phyloP scores from a whole-genome alignment of 352 stramenopile species.

The Pythium apleroticum region DNA sequence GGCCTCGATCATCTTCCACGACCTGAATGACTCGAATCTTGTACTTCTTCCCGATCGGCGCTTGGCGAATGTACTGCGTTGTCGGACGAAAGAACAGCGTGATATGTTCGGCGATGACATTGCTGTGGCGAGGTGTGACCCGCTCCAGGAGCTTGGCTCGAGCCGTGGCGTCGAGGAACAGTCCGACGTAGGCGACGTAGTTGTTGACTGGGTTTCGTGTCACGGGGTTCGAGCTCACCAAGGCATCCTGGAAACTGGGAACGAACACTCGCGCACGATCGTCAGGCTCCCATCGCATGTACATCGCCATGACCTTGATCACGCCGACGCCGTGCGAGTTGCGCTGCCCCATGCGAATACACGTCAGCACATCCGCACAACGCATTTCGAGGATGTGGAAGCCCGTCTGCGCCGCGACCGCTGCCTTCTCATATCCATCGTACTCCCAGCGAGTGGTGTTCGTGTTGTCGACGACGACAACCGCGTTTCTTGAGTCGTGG shows the following conservation, averaged over 20 bases:
- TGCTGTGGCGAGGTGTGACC: conserved; percentile 32
- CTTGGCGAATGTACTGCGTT: conserved; percentile 45
- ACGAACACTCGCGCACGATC: conserved; percentile 33
- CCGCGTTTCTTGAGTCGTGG: conserved; percentile 7
- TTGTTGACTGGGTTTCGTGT: conserved; percentile 38
- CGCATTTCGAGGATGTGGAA: conserved; percentile 52
- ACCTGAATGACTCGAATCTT: conserved; percentile 37
- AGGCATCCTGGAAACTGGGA: conserved; percentile 46
- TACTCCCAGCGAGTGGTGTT: conserved; percentile 74
- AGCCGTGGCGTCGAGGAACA: conserved; percentile 46
- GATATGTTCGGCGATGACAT: conserved; percentile 59
- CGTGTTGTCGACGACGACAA: conserved; percentile 79
- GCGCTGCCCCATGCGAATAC: conserved; percentile 50
- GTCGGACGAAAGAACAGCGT: conserved; percentile 66
- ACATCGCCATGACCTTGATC: conserved; percentile 71
- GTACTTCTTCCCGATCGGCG: conserved; percentile 42
- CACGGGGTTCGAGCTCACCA: conserved; percentile 50
- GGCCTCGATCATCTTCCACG: conserved; percentile 44
- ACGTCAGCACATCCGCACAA: conserved; percentile 46
- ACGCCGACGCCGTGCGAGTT: conserved; percentile 69
- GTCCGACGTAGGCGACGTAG: conserved; percentile 46
- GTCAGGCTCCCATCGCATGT: conserved; percentile 60
- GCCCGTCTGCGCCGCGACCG: background rate
- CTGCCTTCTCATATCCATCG: conserved; percentile 41
- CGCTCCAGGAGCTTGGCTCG: conserved; percentile 35